Evolutionary conservation across 179 eudicot genomes (phyloP), one percentile per base, ranked within the genome.

Genomic region (Heliamphora ciliata): DNA sequence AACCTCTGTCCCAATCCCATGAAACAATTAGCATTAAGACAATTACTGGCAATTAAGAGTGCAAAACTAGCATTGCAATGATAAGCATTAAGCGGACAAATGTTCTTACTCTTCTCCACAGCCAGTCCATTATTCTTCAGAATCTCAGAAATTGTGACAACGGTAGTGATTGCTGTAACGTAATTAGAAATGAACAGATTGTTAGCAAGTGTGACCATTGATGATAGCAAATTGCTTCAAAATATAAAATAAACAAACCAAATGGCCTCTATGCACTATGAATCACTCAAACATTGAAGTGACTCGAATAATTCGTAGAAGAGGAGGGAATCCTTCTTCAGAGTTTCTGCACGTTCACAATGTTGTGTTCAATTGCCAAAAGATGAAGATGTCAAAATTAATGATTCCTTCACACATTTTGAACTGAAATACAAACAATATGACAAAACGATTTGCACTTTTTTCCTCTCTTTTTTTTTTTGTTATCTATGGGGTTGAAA

Each of bases 61-160:
- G n/a, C 46, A 64, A 18, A 55, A 17, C 51, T 63, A 14, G 48
- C 10, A 50, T 14, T 17, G 44, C 4, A 8, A 21, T 64, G 61
- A 64, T n/a, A 10, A 31, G 66, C 11, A 48, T 46, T 18, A 31
- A 18, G 66, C 59, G 1, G 15, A 64, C 74, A 67, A 47, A 60
- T 55, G 8, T 77, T 79, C 92, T 89, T 84, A 95, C 98, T 92
- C 87, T 92, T 95, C 86, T 95, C 97, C 83, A 88, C 83, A 76
- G 97, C 98, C 72, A 90, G 79, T 31, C 98, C 98, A 83, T 93
- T 95, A 46, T 92, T 88, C 87, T 95, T 93, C 51, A 94, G 87
- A 76, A 95, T 95, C 87, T 90, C 98, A 51, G 91, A 89, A 78
- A 93, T 85, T 18, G 95, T 90, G 31, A 92, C 97, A 66, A 91